A percentile compares a stretch with the other conserved stretches of the same genome.
phyloP scores from a whole-genome alignment of 2,329 filamentous ascomycete species.

The Monosporascus sp. region DNA sequence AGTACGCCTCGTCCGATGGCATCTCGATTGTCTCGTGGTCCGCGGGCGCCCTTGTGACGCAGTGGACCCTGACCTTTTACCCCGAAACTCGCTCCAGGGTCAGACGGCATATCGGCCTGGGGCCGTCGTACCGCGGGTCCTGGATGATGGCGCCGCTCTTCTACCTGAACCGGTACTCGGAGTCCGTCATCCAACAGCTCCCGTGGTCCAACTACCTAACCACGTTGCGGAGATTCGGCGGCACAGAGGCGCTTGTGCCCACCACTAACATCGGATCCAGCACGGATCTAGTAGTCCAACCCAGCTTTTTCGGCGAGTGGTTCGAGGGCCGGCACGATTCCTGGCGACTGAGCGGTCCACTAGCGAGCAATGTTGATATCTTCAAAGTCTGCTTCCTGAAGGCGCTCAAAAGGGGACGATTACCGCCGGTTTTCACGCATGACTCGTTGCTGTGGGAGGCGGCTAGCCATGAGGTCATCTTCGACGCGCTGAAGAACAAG shows the following conservation, averaged over 20 bases:
- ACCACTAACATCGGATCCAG: slow-evolving; percentile 1
- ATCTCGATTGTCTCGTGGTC: slow-evolving; percentile 2
- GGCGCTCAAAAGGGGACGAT: background rate
- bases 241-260: background rate
- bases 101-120: background rate
- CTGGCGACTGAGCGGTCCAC: background rate
- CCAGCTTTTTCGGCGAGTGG: background rate
- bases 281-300: background rate
- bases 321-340: background rate
- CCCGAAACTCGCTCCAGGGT: background rate
- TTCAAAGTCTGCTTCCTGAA: background rate
- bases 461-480: background rate
- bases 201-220: background rate
- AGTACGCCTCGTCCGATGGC: background rate
- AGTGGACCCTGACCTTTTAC: slow-evolving; percentile 3
- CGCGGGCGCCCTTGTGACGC: slow-evolving; percentile 1
- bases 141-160: slow-evolving; percentile 2
- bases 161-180: background rate
- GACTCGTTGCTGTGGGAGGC: slow-evolving; percentile 1
- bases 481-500: background rate
- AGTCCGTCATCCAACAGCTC: background rate
- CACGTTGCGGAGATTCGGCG: background rate
- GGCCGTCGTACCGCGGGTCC: background rate
- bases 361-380: slow-evolving; percentile 2
- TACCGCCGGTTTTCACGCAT: background rate